Base-by-base conservation (phyloP, 164 flowering plant species). In the Cinnamomum chago region DNA sequence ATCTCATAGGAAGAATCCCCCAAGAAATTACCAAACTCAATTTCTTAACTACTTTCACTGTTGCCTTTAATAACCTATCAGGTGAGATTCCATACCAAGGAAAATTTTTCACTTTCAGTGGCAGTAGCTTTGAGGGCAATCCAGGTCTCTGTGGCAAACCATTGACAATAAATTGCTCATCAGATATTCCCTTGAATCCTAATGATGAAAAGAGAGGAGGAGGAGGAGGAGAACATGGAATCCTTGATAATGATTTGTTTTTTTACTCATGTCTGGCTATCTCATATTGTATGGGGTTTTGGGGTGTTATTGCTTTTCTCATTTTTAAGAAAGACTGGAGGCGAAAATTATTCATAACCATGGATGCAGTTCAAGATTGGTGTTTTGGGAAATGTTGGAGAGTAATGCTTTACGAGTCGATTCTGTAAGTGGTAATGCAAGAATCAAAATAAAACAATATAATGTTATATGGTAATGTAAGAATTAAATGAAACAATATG, bases 141-240 rank as follows among this genome's bases (percentile, higher is more conserved):
- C 71, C 71, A 47, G 71, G 40, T 47, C 71, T 68, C 24, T 68
- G 71, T n/a, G 71, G 55, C 11, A 11, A 28, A 35, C 52, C 71
- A 14, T 27, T 67, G 15, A 33, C 18, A 28, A 67, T 25, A 22
- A 68, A 14, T 15, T 68, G 71, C 58, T 68, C 55, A 14, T 68
- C 71, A 9, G 15, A 68, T 24, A 7, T n/a, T 4, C 27, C 47
- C 3, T n/a, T 24, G 3, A 12, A 22, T 17, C 14, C 52, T 24
- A 47, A 40, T 2, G 47, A 1, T 40, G 47, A 40, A 9, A 40
- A 40, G 47, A 9, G 47, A 40, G 28, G 28, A 64, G 67, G 28
- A 64, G 12, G 11, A 11, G 69, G 14, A 33, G 70, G 18, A 67
- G 70, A 67, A 67, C 1, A 35, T 13, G 20, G 47, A 20, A 28